Conservation (phyloP, 1,284 basidiomycete genomes). For the Amylostereum areolatum region DNA sequence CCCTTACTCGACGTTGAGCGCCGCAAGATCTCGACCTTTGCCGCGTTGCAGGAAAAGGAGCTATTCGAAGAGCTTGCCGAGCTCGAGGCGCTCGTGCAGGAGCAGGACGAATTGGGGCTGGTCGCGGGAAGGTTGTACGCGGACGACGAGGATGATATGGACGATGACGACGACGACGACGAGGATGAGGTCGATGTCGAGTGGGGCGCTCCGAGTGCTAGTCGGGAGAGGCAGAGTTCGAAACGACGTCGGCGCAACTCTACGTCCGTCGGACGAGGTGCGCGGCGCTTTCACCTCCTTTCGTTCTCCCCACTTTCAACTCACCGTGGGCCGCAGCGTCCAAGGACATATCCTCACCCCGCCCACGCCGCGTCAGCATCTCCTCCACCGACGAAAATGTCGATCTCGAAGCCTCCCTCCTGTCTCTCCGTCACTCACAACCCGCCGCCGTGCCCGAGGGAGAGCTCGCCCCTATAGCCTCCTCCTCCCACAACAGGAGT, state of each 20-base stretch:
- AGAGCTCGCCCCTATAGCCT: slow-evolving; percentile 8
- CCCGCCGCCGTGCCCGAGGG: slow-evolving; percentile 12
- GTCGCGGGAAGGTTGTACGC: slow-evolving; percentile 37
- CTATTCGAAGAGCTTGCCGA: slow-evolving; percentile 57
- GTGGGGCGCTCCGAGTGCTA: slow-evolving; percentile 11
- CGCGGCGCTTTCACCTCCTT: not conserved
- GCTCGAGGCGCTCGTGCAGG: slow-evolving; percentile 60
- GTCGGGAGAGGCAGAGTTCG: slow-evolving; percentile 9
- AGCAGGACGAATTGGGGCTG: slow-evolving; percentile 64
- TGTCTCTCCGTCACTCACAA: slow-evolving; percentile 25
- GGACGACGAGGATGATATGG: slow-evolving; percentile 51
- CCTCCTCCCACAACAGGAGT: slow-evolving; percentile 4
- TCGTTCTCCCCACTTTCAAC: slow-evolving; percentile 4
- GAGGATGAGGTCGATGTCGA: slow-evolving; percentile 42
- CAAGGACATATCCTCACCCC: slow-evolving; percentile 12
- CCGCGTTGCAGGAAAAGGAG: slow-evolving; percentile 72
- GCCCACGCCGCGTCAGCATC: slow-evolving; percentile 41
- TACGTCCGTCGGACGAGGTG: no score
- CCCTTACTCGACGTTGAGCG: slow-evolving; percentile 82
- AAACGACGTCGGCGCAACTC: slow-evolving; percentile 10
- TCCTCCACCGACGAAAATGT: slow-evolving; percentile 44
- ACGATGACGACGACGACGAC: slow-evolving; percentile 64
- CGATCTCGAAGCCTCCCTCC: slow-evolving; percentile 36
- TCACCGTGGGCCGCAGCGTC: slow-evolving; percentile 10
- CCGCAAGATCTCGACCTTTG: slow-evolving; percentile 80